Conservation (phyloP, 2,329 filamentous ascomycete genomes). For the Talaromyces piceae region DNA sequence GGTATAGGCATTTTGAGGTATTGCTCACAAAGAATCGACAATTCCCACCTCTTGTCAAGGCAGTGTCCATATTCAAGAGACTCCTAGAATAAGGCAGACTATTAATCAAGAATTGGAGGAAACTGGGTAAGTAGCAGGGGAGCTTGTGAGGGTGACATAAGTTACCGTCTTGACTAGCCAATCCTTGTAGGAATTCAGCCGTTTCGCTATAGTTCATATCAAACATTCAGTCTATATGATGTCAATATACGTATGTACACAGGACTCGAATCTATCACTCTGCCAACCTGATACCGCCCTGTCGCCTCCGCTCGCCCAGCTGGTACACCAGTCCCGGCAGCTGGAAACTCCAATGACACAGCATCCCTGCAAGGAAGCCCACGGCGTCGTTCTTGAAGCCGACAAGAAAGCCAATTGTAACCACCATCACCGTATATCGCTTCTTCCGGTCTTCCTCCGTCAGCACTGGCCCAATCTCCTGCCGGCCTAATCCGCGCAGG, state of each 20-base stretch:
- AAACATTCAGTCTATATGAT: neutral
- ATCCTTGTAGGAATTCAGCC: too few species aligned
- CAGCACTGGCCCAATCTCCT: conserved; percentile 30
- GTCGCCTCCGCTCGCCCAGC: conserved; percentile 18
- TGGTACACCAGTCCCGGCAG: conserved; percentile 25
- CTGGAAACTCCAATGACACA: conserved; percentile 65
- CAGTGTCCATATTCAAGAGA: too few species aligned
- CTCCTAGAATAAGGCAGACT: too few species aligned
- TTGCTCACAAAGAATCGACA: too few species aligned
- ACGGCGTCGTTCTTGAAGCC: conserved; percentile 87
- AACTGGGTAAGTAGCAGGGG: too few species aligned
- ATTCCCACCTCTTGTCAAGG: too few species aligned
- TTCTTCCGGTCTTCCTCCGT: conserved; percentile 63
- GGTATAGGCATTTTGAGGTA: too few species aligned
- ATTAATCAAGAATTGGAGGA: too few species aligned
- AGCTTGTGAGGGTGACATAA: too few species aligned
- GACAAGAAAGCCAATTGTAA: conserved; percentile 72
- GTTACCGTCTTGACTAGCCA: too few species aligned
- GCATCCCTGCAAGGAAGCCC: conserved; percentile 73
- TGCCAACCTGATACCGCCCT: conserved; percentile 23
- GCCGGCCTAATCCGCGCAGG: conserved; percentile 30
- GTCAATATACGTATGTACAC: neutral
- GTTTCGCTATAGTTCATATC: too few species aligned
- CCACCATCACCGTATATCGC: conserved; percentile 83
- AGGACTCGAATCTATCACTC: neutral